Evolutionary conservation across 2,329 filamentous ascomycete genomes (phyloP).

Genomic region (Cercospora nicotianae): DNA sequence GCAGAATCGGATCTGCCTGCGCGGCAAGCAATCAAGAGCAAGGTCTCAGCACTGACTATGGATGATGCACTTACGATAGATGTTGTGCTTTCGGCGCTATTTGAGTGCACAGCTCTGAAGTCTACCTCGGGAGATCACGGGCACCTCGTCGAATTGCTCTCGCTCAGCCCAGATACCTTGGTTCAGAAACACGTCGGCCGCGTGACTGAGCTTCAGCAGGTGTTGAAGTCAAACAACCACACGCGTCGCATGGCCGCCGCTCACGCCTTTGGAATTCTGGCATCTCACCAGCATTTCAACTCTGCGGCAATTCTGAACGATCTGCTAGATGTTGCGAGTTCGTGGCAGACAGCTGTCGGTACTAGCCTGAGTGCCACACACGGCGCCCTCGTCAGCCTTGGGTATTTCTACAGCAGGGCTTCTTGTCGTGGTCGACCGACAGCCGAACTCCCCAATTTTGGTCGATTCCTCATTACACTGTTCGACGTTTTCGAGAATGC

Average conservation of each 20-base stretch:
- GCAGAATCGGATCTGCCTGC: constrained; percentile 68
- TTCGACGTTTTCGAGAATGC: constrained; percentile 56
- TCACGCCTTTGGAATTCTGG: constrained; percentile 72
- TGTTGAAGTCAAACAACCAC: constrained; percentile 70
- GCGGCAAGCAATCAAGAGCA: constrained; percentile 58
- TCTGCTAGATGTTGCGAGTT: constrained; percentile 36
- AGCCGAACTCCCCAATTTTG: constrained; percentile 14
- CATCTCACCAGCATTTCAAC: constrained; percentile 57
- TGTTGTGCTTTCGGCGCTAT: constrained; percentile 29
- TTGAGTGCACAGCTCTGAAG: constrained; percentile 25
- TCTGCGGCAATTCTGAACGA: constrained; percentile 47
- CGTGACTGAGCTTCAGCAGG: constrained; percentile 56
- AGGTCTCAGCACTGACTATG: constrained; percentile 44
- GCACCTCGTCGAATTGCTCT: constrained; percentile 54
- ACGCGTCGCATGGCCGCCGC: constrained; percentile 66
- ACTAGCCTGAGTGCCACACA: constrained; percentile 60
- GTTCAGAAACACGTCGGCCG: constrained; percentile 54
- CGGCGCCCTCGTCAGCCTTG: constrained; percentile 60
- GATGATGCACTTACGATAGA: constrained; percentile 44
- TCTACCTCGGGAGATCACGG: constrained; percentile 38
- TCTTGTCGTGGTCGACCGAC: constrained; percentile 48
- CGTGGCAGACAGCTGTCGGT: constrained; percentile 62
- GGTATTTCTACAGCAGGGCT: constrained; percentile 59
- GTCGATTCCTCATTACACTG: constrained; percentile 47
- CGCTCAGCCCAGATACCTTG: constrained; percentile 55